Conservation (phyloP, 345 rosid genomes). For the Populus simonii region DNA sequence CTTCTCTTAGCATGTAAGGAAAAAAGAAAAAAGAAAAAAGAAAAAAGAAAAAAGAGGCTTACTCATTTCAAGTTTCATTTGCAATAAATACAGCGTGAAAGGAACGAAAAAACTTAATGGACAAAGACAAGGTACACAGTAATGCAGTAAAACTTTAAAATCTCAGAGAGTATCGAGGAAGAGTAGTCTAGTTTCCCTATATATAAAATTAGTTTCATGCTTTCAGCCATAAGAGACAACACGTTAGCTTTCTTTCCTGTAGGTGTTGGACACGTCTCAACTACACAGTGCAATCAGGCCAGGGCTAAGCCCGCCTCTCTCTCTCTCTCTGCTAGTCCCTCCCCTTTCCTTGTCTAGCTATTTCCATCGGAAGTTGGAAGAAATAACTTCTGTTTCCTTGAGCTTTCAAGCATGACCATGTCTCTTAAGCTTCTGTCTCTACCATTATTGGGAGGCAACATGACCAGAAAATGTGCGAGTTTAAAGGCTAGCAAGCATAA, state of each 20-base stretch:
- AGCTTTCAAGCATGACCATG: not conserved
- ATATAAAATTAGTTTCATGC: not conserved
- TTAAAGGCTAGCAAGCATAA: not conserved
- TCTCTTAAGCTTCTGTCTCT: slow-evolving; percentile 22
- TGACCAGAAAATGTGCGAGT: not conserved
- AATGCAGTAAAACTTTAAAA: not conserved
- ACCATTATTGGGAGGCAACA: not conserved
- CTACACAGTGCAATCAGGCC: rapidly evolving
- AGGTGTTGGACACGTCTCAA: not conserved
- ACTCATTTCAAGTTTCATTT: too few species aligned
- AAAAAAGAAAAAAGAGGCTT: too few species aligned
- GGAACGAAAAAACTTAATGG: too few species aligned
- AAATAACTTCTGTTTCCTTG: not conserved
- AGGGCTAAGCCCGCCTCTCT: not conserved
- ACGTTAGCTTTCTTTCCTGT: not conserved
- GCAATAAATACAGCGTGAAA: too few species aligned
- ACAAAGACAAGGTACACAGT: not conserved
- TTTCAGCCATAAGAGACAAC: not conserved
- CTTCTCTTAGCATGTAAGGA: too few species aligned
- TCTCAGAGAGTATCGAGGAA: too few species aligned
- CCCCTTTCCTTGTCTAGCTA: not conserved
- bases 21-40: too few species aligned
- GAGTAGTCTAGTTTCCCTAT: too few species aligned
- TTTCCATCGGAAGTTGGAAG: not conserved
- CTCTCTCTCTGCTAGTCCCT: not conserved